Conservation (phyloP, 2,329 filamentous ascomycete genomes). For the Sporothrix dimorphospora region DNA sequence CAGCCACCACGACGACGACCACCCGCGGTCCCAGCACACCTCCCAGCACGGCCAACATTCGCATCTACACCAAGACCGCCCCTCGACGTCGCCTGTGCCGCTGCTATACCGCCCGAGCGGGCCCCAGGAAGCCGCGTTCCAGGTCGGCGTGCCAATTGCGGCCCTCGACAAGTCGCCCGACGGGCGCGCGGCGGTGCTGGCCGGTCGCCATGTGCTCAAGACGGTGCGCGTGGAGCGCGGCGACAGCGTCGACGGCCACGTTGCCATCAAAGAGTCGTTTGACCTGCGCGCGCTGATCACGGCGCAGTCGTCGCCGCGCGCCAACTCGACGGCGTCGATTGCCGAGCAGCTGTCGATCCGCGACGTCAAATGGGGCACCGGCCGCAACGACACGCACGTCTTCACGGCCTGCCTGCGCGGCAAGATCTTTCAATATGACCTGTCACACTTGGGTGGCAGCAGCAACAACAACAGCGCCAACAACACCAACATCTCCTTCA, state of each 20-base stretch:
- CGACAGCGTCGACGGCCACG: background rate
- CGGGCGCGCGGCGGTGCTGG: slow-evolving; percentile 59
- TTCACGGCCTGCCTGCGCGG: slow-evolving; percentile 67
- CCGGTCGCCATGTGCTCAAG: slow-evolving; percentile 63
- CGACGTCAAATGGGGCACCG: slow-evolving; percentile 60
- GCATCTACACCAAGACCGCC: slow-evolving; percentile 40
- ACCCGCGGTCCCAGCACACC: slow-evolving; percentile 44
- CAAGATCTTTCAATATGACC: slow-evolving; percentile 67
- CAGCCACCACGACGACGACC: slow-evolving; percentile 36
- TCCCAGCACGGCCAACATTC: background rate
- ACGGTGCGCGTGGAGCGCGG: slow-evolving; percentile 57
- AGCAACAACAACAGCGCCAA: slow-evolving; percentile 47
- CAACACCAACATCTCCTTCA: slow-evolving; percentile 50
- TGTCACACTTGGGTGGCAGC: slow-evolving; percentile 53
- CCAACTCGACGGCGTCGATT: slow-evolving; percentile 44
- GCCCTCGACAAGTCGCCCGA: slow-evolving; percentile 63
- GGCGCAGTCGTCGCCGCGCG: slow-evolving; percentile 50
- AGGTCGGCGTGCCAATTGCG: slow-evolving; percentile 56
- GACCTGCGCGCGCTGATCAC: slow-evolving; percentile 61
- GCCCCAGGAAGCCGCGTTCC: slow-evolving; percentile 59
- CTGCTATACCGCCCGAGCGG: slow-evolving; percentile 55
- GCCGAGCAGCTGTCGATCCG: slow-evolving; percentile 66
- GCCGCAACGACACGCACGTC: slow-evolving; percentile 55
- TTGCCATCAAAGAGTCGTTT: slow-evolving; percentile 57
- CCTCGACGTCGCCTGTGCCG: slow-evolving; percentile 50